phyloP scores from a whole-genome alignment of 768 basidiomycete genomes.

The Suillus cothurnatus region DNA sequence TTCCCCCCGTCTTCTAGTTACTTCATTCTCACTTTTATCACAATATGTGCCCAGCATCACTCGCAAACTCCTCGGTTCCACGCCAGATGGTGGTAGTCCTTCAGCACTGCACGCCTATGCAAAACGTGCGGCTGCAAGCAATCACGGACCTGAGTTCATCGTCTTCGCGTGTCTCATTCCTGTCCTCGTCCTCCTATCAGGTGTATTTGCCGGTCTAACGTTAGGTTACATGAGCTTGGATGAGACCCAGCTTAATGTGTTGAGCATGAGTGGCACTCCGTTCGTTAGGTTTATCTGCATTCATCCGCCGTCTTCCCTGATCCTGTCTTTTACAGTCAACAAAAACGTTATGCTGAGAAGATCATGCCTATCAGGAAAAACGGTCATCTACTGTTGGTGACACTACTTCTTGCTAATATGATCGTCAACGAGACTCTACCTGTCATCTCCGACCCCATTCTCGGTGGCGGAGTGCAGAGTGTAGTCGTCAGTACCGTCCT shows the following conservation, averaged over 20 bases:
- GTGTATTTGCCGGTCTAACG: conserved; percentile 89
- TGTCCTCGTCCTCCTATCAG: conserved; percentile 78
- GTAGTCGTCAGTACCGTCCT: conserved; percentile 83
- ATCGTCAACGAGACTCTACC: conserved; percentile 89
- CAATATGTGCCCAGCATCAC: conserved; percentile 48
- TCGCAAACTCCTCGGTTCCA: conserved; percentile 21
- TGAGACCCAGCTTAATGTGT: conserved; percentile 87
- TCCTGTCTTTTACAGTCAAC: conserved; percentile 50
- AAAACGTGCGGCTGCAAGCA: conserved; percentile 30
- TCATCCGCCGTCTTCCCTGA: not conserved
- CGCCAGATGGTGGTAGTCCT: conserved; percentile 6
- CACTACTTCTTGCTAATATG: conserved; percentile 87
- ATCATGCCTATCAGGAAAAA: conserved; percentile 87
- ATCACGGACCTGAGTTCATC: conserved; percentile 34
- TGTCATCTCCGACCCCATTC: conserved; percentile 75
- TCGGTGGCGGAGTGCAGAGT: conserved; percentile 77
- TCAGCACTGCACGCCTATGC: conserved; percentile 28
- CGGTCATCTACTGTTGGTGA: conserved; percentile 81
- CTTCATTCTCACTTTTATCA: conserved; percentile 43
- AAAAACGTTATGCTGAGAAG: conserved; percentile 78
- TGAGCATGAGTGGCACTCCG: conserved; percentile 85
- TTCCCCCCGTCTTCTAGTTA: conserved; percentile 47
- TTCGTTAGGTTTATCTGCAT: conserved; percentile 38
- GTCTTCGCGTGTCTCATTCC: conserved; percentile 69
- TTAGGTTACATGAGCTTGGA: conserved; percentile 93